Base-by-base conservation (phyloP, 257 asterid species). In the Striga asiatica region DNA sequence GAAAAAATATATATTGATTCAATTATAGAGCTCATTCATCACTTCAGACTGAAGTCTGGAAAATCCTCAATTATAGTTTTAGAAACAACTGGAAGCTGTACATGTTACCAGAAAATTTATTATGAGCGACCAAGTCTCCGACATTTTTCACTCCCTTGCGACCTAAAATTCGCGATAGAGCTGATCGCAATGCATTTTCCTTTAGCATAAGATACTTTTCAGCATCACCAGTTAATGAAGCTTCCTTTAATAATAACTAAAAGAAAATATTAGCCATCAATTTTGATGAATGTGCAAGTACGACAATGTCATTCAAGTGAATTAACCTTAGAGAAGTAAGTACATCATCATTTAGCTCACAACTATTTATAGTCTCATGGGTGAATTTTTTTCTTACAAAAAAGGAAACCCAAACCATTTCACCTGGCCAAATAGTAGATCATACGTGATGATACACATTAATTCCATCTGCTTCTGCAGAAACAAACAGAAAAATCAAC, bases 351-450 rank as follows among this genome's bases (percentile, higher is more conserved):
- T 29, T 41, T 20, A 20, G 58, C n/a, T 1, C 23, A 2, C 13
- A 29, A 50, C 31, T 38, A 53, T 43, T 47, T 5, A 9, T 6
- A 45, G 4, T 3, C 21, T n/a, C 13, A 2, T 6, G 23, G 13
- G 4, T 32, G 56, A n/a, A 29, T 29, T 29, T 10, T 29, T 1
- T 29, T 29, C 35, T 29, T 5, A 29, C 9, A 29, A 29, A 29
- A 29, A 29, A 29, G 0, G 3, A 29, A 29, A 1, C 9, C 13
- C 23, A 50, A 43, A 39, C 53, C 9, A 31, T 5, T 16, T 64
- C 51, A 86, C 94, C 96, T 82, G 85, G 51, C 98, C 93, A 60
- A 91, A 84, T 37, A 91, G 95, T 50, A 88, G 47, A 65, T 91
- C 98, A 69, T 91, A 84, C 32, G 72, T 45, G 53, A 84, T 79